These are phyloP conservation scores for Meyerozyma carpophila DNA, from an alignment of 1,139 yeast species.

Conservation along the genomic window DNA sequence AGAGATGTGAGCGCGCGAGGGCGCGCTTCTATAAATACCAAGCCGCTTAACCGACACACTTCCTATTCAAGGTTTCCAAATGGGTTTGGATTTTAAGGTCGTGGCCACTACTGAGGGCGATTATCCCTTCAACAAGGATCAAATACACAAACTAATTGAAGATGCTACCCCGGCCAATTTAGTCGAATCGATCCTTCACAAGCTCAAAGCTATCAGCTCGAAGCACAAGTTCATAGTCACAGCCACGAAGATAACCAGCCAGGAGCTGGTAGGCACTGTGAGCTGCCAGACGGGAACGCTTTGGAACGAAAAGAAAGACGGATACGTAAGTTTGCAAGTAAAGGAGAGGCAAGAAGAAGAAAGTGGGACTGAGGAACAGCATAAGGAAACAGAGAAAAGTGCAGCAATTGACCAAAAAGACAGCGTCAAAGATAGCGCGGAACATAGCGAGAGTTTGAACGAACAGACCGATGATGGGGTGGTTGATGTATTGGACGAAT, in stretches of 20 bases:
- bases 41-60: no score
- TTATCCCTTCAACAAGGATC: background rate
- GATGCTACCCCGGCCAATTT: background rate
- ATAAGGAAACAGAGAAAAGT: background rate
- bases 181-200: background rate
- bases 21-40: background rate
- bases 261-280: slow-evolving; percentile 4
- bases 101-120: background rate
- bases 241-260: background rate
- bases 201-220: background rate
- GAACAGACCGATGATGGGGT: no score
- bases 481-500: no score
- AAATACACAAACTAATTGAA: background rate
- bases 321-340: slow-evolving; percentile 6
- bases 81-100: background rate
- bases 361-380: background rate
- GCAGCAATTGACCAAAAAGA: no score
- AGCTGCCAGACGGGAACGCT: slow-evolving; percentile 7
- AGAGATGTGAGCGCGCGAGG: background rate
- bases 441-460: no score
- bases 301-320: slow-evolving; percentile 11
- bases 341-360: background rate
- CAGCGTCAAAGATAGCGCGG: no score
- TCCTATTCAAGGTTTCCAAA: no score
- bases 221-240: slow-evolving; percentile 1